Evolutionary conservation across 202 grass and related monocot genomes (phyloP).

Genomic region (Dendrocalamus latiflorus): DNA sequence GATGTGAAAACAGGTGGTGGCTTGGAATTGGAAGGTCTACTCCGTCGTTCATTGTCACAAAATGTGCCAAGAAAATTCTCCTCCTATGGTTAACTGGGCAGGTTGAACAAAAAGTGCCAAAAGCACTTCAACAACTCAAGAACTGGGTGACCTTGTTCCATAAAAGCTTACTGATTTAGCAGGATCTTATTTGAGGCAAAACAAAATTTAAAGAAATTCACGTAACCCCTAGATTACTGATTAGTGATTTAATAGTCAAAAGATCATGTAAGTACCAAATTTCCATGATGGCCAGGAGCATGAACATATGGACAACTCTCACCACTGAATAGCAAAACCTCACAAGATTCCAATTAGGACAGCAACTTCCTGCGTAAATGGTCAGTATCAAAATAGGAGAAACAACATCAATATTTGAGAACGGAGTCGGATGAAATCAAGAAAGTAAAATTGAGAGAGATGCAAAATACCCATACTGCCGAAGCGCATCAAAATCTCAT

Average conservation of each 20-base stretch:
- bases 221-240: constrained; percentile 40
- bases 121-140: constrained; percentile 32
- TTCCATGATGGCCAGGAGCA: constrained; percentile 39
- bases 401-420: constrained; percentile 2
- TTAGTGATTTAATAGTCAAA: constrained; percentile 33
- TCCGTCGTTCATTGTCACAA: constrained; percentile 57
- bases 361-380: constrained; percentile 11
- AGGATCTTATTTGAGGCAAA: constrained; percentile 9
- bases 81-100: constrained; percentile 22
- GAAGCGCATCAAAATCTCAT: constrained; percentile 25
- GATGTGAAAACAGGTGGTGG: constrained; percentile 51
- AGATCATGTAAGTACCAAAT: constrained; percentile 49
- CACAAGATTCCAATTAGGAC: background rate
- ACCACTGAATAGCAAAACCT: constrained; percentile 14
- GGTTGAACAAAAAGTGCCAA: constrained; percentile 20
- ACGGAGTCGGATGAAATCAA: background rate
- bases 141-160: constrained; percentile 28
- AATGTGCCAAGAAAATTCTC: constrained; percentile 20
- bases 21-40: constrained; percentile 61
- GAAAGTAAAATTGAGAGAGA: background rate
- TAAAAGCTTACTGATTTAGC: constrained; percentile 38
- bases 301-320: constrained; percentile 25
- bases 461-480: constrained; percentile 4
- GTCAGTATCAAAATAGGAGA: background rate
- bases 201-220: constrained; percentile 18